Base-by-base conservation (phyloP, 257 asterid species). In the Solanum peruvianum region DNA sequence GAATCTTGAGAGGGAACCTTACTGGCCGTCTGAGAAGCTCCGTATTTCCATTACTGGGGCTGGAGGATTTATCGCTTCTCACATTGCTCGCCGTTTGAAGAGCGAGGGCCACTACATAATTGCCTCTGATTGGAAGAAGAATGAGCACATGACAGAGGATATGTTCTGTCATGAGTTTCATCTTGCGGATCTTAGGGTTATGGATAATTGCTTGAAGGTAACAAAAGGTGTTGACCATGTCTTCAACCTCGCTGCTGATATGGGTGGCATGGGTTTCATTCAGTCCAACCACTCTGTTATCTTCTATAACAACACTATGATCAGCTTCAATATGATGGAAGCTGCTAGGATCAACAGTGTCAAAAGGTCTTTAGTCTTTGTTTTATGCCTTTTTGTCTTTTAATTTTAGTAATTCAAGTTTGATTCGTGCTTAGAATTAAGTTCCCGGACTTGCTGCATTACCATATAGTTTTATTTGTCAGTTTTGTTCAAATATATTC, bases 201-300 rank as follows among this genome's bases (percentile, higher is more conserved):
- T 94, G 98, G 98, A 94, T 87, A 96, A 96, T 91, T 96, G 98
- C 83, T 90, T 96, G 72, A 94, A 94, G 90, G 98, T 96, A 67
- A 94, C 98, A 77, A 86, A 93, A 31, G 95, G 88, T 1, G 94
- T 96, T 23, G 95, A 92, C 85, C 98, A 96, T 71, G 98, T 94
- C 41, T 96, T 96, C 92, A 96, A 96, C 87, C 98, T 96, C 62
- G 98, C 98, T 84, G 98, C 98, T 52, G 98, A 96, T 88, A 96
- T 96, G 98, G 98, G 98, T 76, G 98, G 98, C 35, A 96, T 96
- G 98, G 98, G 98, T 7, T 94, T 96, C 92, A 96, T 96, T 87
- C 98, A 96, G 94, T 96, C 98, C 4, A 96, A 96, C 91, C 98
- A 96, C 92, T 94, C 98, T 0, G 98, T 96, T 84, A 96, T 96